Percentiles rank a stretch among this genome's conserved stretches.
Conservation (phyloP, 2,329 filamentous ascomycete species). For the Hypoxylon sp. region DNA sequence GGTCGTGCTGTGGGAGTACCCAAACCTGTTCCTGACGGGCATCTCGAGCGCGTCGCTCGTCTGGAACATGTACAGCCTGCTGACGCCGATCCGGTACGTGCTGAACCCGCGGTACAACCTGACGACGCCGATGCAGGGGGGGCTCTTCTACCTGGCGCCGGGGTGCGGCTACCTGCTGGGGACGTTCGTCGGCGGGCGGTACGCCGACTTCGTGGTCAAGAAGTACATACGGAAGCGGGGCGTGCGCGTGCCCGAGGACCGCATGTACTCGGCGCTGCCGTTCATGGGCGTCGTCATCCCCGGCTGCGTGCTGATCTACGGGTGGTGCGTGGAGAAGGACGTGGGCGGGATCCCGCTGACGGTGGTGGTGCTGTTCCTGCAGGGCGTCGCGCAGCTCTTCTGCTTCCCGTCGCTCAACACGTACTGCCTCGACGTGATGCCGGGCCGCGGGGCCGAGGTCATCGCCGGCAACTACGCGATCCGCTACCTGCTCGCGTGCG, state of each 20-base stretch:
- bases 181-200: slow-evolving; percentile 67
- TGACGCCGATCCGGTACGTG: slow-evolving; percentile 70
- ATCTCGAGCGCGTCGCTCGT: slow-evolving; percentile 69
- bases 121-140: slow-evolving; percentile 66
- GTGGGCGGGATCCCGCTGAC: slow-evolving; percentile 66
- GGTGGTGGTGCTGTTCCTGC: slow-evolving; percentile 76
- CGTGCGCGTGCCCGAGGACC: slow-evolving; percentile 72
- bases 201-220: slow-evolving; percentile 52
- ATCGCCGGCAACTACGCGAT: slow-evolving; percentile 83
- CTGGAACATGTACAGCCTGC: slow-evolving; percentile 73
- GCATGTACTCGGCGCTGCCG: slow-evolving; percentile 66
- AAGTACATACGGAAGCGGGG: slow-evolving; percentile 55
- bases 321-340: slow-evolving; percentile 58
- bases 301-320: slow-evolving; percentile 70
- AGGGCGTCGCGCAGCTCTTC: slow-evolving; percentile 77
- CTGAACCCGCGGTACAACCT: slow-evolving; percentile 75
- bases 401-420: slow-evolving; percentile 80
- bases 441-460: slow-evolving; percentile 73
- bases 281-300: slow-evolving; percentile 70
- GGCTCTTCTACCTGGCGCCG: slow-evolving; percentile 74
- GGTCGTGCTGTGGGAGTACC: slow-evolving; percentile 69
- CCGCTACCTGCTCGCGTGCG: slow-evolving; percentile 76
- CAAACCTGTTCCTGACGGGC: slow-evolving; percentile 69
- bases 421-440: slow-evolving; percentile 86
- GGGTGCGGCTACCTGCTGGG: slow-evolving; percentile 71